Base-by-base conservation (phyloP, 169 alveolate genomes). In the Plasmodium inui region DNA sequence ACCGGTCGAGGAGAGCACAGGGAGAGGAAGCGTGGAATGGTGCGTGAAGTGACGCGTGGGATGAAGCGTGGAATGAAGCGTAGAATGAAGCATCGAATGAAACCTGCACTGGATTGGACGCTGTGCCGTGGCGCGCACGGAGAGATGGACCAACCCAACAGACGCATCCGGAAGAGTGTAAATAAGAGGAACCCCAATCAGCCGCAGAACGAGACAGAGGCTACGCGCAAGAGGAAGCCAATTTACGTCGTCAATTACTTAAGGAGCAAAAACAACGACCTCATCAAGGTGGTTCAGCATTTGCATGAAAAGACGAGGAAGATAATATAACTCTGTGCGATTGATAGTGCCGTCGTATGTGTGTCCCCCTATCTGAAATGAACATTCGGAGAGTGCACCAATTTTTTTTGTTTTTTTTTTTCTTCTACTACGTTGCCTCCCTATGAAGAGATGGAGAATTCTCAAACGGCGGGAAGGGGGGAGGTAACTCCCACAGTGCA, bases 221-320 rank as follows among this genome's bases (percentile, higher is more conserved):
- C 2, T 6, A 26, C 32, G 28, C 4, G 28, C 22, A 85, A 44
- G 30, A 72, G 83, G 26, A 46, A 41, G 67, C 93, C 93, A 26
- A 22, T 85, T 53, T 85, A 85, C 70, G 34, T 74, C 2, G 86
- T 85, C 79, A 85, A 85, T 37, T 85, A 85, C 41, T 28, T 73
- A 37, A 85, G 81, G 44, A 85, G 79, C 67, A 78, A 76, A 26
- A 85, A 85, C 44, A 76, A 85, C 44, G 93, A 85, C 9, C 44
- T 85, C 30, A 55, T 85, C 41, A 86, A 85, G 41, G 93, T 85
- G 10, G 32, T 50, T 44, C 71, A 85, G 26, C 67, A 76, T 76
- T 50, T 85, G n/a, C 79, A 55, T 28, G 39, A 50, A 74, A 85
- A 55, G 41, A 85, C 53, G 28, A 39, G n/a, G n/a, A 85, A 41